These are phyloP conservation scores for Monosporascus cannonballus DNA, from an alignment of 2,329 filamentous ascomycete species.

Conservation along the genomic window DNA sequence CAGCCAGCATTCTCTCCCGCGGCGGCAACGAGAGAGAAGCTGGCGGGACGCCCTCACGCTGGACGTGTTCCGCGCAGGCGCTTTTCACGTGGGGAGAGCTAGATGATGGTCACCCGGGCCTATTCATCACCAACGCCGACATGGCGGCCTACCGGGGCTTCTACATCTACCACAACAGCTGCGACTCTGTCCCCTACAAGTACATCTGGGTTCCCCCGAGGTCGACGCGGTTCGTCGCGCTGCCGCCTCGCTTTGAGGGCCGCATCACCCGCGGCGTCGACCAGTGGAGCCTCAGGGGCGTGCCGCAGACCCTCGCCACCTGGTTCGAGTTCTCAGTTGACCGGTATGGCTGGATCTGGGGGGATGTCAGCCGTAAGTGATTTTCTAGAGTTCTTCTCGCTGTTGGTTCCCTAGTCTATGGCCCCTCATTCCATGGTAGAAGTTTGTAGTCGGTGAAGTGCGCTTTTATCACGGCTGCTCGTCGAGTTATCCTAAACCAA, in stretches of 20 bases:
- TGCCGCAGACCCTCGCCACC: conserved; percentile 17
- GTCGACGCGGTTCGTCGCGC: conserved; percentile 17
- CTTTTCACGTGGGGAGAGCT: conserved; percentile 14
- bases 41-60: conserved; percentile 1
- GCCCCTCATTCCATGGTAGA: no score
- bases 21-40: background rate
- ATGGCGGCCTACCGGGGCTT: conserved; percentile 8
- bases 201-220: conserved; percentile 19
- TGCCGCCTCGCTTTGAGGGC: conserved; percentile 19
- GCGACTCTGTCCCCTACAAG: conserved; percentile 20
- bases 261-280: conserved; percentile 20
- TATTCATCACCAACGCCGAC: conserved; percentile 15
- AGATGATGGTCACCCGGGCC: conserved; percentile 9
- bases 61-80: conserved; percentile 6
- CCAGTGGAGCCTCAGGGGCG: conserved; percentile 15
- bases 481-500: no score
- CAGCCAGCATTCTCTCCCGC: background rate
- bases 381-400: no score
- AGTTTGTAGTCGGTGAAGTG: no score
- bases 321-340: conserved; percentile 23
- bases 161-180: conserved; percentile 22
- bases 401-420: no score
- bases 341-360: conserved; percentile 15
- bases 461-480: no score
- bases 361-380: conserved; percentile 13